These are phyloP conservation scores for Fusarium siculi DNA, from an alignment of 2,329 filamentous ascomycete species.

Conservation along the genomic window DNA sequence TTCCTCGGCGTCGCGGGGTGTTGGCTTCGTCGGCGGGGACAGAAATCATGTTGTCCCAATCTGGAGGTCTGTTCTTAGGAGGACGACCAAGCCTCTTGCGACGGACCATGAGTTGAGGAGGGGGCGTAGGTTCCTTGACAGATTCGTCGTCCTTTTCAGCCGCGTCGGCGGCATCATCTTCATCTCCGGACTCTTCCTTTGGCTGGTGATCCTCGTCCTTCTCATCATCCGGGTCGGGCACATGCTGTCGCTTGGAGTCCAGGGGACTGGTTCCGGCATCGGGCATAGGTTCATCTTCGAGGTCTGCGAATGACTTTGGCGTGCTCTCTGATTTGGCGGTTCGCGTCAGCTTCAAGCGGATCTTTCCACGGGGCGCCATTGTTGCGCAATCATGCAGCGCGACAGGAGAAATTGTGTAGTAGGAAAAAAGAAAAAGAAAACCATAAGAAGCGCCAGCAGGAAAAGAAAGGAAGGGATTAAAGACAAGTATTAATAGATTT, in stretches of 20 bases:
- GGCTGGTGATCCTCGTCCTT: conserved; percentile 62
- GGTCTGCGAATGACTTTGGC: conserved; percentile 54
- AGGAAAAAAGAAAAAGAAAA: not conserved
- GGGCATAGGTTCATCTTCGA: conserved; percentile 50
- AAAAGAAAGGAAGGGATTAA: not conserved
- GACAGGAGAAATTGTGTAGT: conserved; percentile 1
- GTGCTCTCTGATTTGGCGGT: conserved; percentile 53
- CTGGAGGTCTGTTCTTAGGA: conserved; percentile 84
- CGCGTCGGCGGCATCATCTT: conserved; percentile 49
- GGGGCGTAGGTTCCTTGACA: conserved; percentile 63
- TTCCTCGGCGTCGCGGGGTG: conserved; percentile 71
- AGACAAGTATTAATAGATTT: not conserved
- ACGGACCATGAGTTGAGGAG: conserved; percentile 72
- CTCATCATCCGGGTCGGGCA: conserved; percentile 49
- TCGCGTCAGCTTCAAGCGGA: conserved; percentile 50
- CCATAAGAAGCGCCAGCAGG: not conserved
- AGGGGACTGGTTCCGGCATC: conserved; percentile 46
- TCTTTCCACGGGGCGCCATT: conserved; percentile 46
- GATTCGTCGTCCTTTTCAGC: conserved; percentile 53
- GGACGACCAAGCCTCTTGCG: conserved; percentile 85
- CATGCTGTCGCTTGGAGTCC: conserved; percentile 56
- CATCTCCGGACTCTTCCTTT: conserved; percentile 62
- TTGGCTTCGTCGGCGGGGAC: conserved; percentile 64
- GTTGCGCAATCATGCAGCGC: conserved; percentile 18
- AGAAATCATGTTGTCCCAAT: conserved; percentile 75